A percentile compares a stretch with the other conserved stretches of the same genome.
These are phyloP conservation scores for Candida ficus DNA, from an alignment of 805 yeast genomes.

Conservation along the genomic window DNA sequence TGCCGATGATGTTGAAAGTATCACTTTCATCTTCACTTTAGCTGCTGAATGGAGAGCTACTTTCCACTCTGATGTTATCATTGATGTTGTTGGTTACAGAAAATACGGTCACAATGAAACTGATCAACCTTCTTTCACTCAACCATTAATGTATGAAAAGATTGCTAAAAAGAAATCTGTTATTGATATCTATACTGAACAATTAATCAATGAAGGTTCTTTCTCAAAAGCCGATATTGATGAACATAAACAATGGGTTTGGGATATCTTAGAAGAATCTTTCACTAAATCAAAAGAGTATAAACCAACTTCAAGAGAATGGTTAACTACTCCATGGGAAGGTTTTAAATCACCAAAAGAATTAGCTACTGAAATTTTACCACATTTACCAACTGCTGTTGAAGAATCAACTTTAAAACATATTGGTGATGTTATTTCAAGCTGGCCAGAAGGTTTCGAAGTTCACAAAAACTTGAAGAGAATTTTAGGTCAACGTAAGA, in stretches of 20 bases:
- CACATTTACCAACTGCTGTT: constrained; percentile 94
- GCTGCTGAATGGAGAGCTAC: constrained; percentile 99
- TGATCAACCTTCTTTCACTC: constrained; percentile 98
- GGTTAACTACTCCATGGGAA: constrained; percentile 99
- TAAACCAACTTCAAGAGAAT: constrained; percentile 87
- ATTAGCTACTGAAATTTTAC: constrained; percentile 90
- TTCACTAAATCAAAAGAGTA: constrained; percentile 86
- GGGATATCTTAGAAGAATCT: constrained; percentile 89
- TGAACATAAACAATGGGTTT: constrained; percentile 97
- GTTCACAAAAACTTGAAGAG: constrained; percentile 95
- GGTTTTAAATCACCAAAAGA: constrained; percentile 97
- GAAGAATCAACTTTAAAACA: constrained; percentile 63
- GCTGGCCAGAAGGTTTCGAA: constrained; percentile 83
- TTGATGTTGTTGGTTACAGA: constrained; percentile 97
- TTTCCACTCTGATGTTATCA: constrained; percentile 93
- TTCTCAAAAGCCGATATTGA: constrained; percentile 86
- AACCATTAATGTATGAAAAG: constrained; percentile 93
- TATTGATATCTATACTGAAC: constrained; percentile 75
- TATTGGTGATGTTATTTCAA: constrained; percentile 72
- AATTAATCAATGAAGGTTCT: constrained; percentile 79
- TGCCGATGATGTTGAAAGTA: constrained; percentile 96
- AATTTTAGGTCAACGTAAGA: constrained; percentile 82
- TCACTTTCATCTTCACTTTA: constrained; percentile 83
- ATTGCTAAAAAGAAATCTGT: constrained; percentile 88
- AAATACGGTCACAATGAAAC: constrained; percentile 99